Conservation (phyloP, 2,329 filamentous ascomycete species). For the Hypoxylon sp. region DNA sequence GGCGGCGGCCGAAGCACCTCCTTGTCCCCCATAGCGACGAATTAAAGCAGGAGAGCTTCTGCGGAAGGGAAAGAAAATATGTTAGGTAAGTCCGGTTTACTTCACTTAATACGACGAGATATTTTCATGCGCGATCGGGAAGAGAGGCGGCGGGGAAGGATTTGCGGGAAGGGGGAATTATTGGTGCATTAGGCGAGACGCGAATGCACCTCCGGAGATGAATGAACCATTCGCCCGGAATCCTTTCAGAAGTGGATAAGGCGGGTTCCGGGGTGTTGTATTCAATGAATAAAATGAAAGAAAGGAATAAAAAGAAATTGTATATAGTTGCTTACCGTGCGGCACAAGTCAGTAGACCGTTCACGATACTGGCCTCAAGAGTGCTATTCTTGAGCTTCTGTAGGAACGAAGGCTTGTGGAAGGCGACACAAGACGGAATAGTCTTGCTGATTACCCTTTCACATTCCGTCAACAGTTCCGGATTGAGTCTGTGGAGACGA, state of each 20-base stretch:
- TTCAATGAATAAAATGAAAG: conserved; percentile 27
- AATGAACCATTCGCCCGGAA: conserved; percentile 46
- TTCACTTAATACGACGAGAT: conserved; percentile 21
- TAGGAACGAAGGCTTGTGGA: conserved; percentile 74
- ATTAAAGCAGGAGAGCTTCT: conserved; percentile 71
- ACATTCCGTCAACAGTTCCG: conserved; percentile 71
- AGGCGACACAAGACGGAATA: conserved; percentile 72
- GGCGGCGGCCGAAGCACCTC: conserved; percentile 66
- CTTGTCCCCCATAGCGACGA: conserved; percentile 70
- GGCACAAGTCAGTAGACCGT: conserved; percentile 70
- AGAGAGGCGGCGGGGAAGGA: conserved; percentile 37
- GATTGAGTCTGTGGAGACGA: conserved; percentile 62
- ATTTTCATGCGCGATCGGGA: conserved; percentile 36
- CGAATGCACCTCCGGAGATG: conserved; percentile 46
- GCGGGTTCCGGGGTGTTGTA: conserved; percentile 35
- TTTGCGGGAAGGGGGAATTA: conserved; percentile 22
- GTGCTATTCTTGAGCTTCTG: conserved; percentile 71
- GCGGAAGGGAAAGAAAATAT: conserved; percentile 26
- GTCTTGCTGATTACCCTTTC: conserved; percentile 74
- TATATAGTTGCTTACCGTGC: conserved; percentile 64
- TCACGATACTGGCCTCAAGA: conserved; percentile 70
- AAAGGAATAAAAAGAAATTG: conserved; percentile 33
- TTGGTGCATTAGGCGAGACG: conserved; percentile 45
- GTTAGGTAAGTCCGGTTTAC: conserved; percentile 38
- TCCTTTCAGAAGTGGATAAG: conserved; percentile 43